Evolutionary conservation across 1,284 basidiomycete species (phyloP), one percentile per base, ranked within the genome.

Genomic region (Mycena citricolor): DNA sequence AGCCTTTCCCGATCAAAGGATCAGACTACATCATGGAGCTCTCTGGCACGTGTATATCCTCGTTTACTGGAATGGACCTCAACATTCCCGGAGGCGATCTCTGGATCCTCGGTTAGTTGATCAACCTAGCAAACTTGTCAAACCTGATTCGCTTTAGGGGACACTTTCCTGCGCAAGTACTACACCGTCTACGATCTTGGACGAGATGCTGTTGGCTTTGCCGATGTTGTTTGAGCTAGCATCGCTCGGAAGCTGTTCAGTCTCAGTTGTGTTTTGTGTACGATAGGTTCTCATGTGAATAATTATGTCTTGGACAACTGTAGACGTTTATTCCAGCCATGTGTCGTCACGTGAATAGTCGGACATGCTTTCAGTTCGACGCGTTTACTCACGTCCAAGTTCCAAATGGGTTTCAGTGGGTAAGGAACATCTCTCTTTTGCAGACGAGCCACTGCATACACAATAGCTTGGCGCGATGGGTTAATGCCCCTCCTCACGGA

Each of bases 161-260:
- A 90, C 57, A 84, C 83, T 43, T 94, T 94, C 79, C 79, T 93
- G 45, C 81, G 91, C 61, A 84, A 81, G 60, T 97, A 90, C 71
- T 95, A 85, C 75, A 95, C 93, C 17, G 90, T 98, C 20, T 98
- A 98, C 63, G 94, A 99, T 65, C 78, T 92, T 36, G 90, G 82
- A 34, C 74, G 71, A 53, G 61, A 94, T 63, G 91, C 92, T 39
- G 89, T 97, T 54, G 94, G 93, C 40, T 94, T 97, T 57, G 93
- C 93, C 2, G n/a, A n/a, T n/a, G n/a, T n/a, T n/a, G n/a, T n/a
- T n/a, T n/a, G n/a, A n/a, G n/a, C n/a, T n/a, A n/a, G n/a, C n/a
- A n/a, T n/a, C n/a, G n/a, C n/a, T n/a, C n/a, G n/a, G n/a, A n/a
- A n/a, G n/a, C n/a, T n/a, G n/a, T n/a, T n/a, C n/a, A n/a, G n/a